Percentiles rank a stretch among this genome's conserved stretches.
phyloP scores from a whole-genome alignment of 371 early-diverging fungal genomes.

The Saksenaea vasiformis region DNA sequence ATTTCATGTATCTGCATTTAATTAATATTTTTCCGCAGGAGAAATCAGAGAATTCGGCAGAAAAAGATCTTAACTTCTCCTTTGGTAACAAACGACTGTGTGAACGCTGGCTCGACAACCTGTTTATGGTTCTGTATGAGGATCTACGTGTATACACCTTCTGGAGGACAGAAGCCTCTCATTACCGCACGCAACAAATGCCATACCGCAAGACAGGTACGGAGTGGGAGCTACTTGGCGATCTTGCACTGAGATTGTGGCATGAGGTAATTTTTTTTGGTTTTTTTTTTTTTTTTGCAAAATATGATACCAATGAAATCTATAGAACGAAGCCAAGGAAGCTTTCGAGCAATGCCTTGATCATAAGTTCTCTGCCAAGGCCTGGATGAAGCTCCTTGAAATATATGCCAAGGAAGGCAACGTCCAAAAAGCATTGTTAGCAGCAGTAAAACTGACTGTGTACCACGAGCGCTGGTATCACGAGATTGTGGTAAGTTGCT shows the following conservation, averaged over 20 bases:
- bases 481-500: conserved; percentile 72
- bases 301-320: background rate
- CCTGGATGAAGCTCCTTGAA: conserved; percentile 83
- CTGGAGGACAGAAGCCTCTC: conserved; percentile 75
- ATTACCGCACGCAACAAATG: conserved; percentile 70
- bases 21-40: conserved; percentile 9
- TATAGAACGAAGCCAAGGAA: conserved; percentile 82
- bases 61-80: conserved; percentile 53
- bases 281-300: background rate
- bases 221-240: conserved; percentile 97
- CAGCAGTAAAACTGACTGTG: conserved; percentile 79
- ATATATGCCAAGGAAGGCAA: conserved; percentile 80
- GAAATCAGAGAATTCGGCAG: background rate
- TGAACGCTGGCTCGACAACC: conserved; percentile 97
- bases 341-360: conserved; percentile 88
- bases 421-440: conserved; percentile 77
- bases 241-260: conserved; percentile 83
- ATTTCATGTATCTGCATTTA: background rate
- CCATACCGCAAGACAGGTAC: conserved; percentile 88
- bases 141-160: conserved; percentile 93
- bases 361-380: conserved; percentile 87
- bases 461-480: conserved; percentile 83
- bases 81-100: conserved; percentile 94
- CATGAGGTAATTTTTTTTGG: conserved; percentile 60
- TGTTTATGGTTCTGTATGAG: conserved; percentile 97